Evolutionary conservation across 2,329 filamentous ascomycete species (phyloP).

Genomic region (Colletotrichum simmondsii): DNA sequence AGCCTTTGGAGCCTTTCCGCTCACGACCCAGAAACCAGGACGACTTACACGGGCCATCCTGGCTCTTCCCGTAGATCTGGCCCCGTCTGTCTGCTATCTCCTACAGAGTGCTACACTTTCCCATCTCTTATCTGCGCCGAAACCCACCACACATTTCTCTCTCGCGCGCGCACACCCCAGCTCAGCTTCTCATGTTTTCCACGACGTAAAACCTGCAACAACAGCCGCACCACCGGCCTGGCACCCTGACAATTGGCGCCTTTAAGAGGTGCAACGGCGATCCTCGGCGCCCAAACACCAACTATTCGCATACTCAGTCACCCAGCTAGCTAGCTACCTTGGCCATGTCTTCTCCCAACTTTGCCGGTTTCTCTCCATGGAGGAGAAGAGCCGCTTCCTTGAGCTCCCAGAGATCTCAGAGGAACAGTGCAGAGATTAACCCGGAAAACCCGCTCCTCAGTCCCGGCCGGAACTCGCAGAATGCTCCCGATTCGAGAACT

Average conservation of each 20-base stretch:
- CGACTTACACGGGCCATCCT: constrained; percentile 31
- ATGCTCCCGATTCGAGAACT: constrained; percentile 42
- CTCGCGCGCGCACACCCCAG: constrained; percentile 5
- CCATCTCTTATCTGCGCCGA: constrained; percentile 28
- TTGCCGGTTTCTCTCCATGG: constrained; percentile 59
- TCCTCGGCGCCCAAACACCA: neutral
- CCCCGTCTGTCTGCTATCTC: constrained; percentile 17
- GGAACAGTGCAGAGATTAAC: constrained; percentile 36
- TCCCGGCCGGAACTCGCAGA: constrained; percentile 31
- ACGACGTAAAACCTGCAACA: constrained; percentile 16
- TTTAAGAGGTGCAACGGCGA: constrained; percentile 16
- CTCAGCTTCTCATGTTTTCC: constrained; percentile 26
- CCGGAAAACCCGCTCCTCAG: constrained; percentile 37
- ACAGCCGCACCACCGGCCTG: constrained; percentile 22
- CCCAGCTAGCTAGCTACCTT: neutral
- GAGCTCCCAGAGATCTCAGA: constrained; percentile 33
- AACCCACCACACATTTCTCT: constrained; percentile 14
- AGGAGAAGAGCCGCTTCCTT: constrained; percentile 47
- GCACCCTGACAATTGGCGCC: constrained; percentile 18
- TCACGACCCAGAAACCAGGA: constrained; percentile 8
- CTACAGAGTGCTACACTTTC: constrained; percentile 17
- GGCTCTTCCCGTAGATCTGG: constrained; percentile 30
- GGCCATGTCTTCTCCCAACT: constrained; percentile 58
- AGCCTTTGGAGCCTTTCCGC: constrained; percentile 12
- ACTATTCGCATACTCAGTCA: constrained; percentile 1